Percentiles rank a stretch among this genome's conserved stretches.
Conservation (phyloP, 352 stramenopile species). For the Globisporangium uncinulatum region DNA sequence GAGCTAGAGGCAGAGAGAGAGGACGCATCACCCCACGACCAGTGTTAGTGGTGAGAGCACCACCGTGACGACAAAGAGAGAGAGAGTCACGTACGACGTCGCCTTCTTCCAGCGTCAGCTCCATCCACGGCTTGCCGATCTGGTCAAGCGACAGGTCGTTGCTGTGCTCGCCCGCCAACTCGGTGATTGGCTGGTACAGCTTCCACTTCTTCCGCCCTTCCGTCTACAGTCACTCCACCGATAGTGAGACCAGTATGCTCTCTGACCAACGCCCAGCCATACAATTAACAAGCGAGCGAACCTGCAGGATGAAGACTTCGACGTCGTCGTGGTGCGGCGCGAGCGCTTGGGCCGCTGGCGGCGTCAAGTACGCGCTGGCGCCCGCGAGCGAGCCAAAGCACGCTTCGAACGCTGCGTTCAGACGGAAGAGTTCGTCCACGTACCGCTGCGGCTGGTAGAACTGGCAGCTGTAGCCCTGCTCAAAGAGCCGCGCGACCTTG, state of each 20-base stretch:
- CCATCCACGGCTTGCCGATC: constrained; percentile 77
- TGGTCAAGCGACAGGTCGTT: constrained; percentile 54
- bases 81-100: constrained; percentile 34
- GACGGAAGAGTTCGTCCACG: constrained; percentile 56
- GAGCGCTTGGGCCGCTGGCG: constrained; percentile 71
- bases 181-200: constrained; percentile 68
- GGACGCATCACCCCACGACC: not conserved
- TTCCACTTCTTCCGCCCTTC: constrained; percentile 88
- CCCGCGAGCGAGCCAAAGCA: constrained; percentile 72
- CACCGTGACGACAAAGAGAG: not conserved
- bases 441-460: constrained; percentile 88
- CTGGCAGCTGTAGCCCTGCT: constrained; percentile 77
- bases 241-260: not conserved
- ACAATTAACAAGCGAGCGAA: not conserved
- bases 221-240: constrained; percentile 25
- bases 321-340: constrained; percentile 83
- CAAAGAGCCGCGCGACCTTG: constrained; percentile 54
- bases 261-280: too few species aligned
- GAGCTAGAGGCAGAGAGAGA: constrained; percentile 40
- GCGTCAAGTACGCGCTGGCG: constrained; percentile 77
- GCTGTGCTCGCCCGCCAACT: constrained; percentile 76
- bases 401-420: constrained; percentile 79
- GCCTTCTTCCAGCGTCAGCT: constrained; percentile 78
- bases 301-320: constrained; percentile 79
- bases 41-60: too few species aligned